Evolutionary conservation across 192 early-diverging fungal species (phyloP).

Genomic region (Podochytrium sp.): DNA sequence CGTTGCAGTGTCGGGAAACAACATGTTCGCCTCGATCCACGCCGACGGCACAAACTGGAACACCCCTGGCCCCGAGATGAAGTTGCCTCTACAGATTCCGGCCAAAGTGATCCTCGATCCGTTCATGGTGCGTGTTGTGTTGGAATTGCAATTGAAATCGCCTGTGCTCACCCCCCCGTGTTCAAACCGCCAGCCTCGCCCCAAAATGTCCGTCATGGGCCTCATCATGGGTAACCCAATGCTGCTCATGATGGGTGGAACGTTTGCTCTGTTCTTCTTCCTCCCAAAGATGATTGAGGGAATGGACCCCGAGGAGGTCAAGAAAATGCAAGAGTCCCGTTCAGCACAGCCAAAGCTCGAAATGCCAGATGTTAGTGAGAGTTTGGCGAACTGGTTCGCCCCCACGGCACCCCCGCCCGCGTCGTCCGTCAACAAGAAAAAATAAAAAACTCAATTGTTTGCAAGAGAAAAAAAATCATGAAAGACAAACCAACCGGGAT

Average conservation of each 20-base stretch:
- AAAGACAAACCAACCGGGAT: background rate
- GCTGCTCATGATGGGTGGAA: constrained; percentile 68
- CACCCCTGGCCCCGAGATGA: constrained; percentile 25
- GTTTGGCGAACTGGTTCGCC: constrained; percentile 49
- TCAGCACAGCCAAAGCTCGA: constrained; percentile 32
- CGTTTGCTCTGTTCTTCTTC: constrained; percentile 60
- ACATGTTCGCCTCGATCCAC: constrained; percentile 28
- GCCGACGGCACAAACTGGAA: constrained; percentile 34
- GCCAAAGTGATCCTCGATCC: constrained; percentile 9
- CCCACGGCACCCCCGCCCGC: constrained; percentile 19
- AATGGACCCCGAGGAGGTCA: constrained; percentile 61
- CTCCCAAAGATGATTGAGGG: constrained; percentile 67
- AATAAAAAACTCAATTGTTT: background rate
- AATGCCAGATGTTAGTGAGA: constrained; percentile 50
- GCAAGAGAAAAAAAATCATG: background rate
- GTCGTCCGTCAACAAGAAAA: constrained; percentile 18
- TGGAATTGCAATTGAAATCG: background rate
- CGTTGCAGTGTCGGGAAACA: constrained; percentile 11
- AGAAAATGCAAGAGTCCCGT: constrained; percentile 44
- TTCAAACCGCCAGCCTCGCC: constrained; percentile 42
- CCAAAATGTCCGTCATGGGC: constrained; percentile 59
- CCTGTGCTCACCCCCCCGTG: background rate
- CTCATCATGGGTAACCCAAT: constrained; percentile 69
- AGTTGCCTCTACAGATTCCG: constrained; percentile 29
- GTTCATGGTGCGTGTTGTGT: constrained; percentile 29